Percentiles rank a stretch among this genome's conserved stretches.
Conservation (phyloP, 2,329 filamentous ascomycete species). For the Fusarium sp. region DNA sequence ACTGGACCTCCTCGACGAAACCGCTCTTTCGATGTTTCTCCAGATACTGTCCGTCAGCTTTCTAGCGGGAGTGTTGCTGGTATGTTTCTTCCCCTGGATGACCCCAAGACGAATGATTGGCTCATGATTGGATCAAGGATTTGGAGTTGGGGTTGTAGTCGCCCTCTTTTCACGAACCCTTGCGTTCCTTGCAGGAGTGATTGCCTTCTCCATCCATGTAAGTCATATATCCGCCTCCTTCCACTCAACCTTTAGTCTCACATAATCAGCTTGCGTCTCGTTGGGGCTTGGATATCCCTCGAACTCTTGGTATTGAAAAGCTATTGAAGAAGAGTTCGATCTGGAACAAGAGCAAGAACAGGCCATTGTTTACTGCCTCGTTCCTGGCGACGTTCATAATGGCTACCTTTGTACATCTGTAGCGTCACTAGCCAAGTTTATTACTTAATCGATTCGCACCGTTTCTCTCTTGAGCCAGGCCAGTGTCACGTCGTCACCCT, state of each 20-base stretch:
- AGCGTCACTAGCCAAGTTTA: conserved; percentile 28
- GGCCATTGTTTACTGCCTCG: conserved; percentile 73
- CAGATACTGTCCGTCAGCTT: conserved; percentile 59
- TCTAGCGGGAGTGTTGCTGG: conserved; percentile 66
- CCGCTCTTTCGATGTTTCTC: conserved; percentile 39
- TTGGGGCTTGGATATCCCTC: conserved; percentile 56
- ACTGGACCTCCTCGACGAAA: conserved; percentile 29
- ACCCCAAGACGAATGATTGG: neutral
- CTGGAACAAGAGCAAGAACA: conserved; percentile 63
- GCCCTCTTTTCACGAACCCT: conserved; percentile 78
- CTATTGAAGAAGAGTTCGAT: conserved; percentile 54
- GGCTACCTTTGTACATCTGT: conserved; percentile 64
- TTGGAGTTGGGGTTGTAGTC: conserved; percentile 72
- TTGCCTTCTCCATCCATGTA: conserved; percentile 73
- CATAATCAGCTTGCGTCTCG: conserved; percentile 55
- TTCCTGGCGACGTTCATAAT: conserved; percentile 80
- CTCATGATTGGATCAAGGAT: conserved; percentile 57
- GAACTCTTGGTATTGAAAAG: conserved; percentile 53
- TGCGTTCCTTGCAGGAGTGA: conserved; percentile 72
- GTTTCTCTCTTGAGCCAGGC: conserved; percentile 91
- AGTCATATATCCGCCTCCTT: conserved; percentile 31
- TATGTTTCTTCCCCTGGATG: conserved; percentile 43
- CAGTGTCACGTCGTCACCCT: conserved; percentile 75
- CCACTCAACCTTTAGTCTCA: conserved; percentile 18
- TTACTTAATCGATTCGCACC: conserved; percentile 62